Percentiles rank a stretch among this genome's conserved stretches.
These are phyloP conservation scores for Oryza brachyantha DNA, from an alignment of 176 grass and related monocot species.

Conservation along the genomic window DNA sequence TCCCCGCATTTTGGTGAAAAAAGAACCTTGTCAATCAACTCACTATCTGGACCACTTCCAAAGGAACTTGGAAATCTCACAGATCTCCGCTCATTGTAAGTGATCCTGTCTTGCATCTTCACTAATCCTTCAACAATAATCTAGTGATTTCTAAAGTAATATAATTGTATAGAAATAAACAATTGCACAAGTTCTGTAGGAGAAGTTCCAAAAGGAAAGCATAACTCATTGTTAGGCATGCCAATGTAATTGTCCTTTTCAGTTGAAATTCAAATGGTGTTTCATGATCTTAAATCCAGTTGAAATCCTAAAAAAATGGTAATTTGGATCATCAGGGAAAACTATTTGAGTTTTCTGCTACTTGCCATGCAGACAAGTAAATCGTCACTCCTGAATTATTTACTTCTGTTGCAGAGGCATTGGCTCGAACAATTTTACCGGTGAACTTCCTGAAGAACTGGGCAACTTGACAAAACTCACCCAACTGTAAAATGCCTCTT, in stretches of 20 bases:
- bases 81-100: background rate
- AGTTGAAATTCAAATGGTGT: background rate
- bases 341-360: background rate
- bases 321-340: too few relatives aligned
- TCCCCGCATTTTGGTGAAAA: background rate
- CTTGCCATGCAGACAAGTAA: background rate
- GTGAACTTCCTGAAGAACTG: conserved; percentile 44
- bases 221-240: background rate
- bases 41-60: background rate
- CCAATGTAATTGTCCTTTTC: background rate
- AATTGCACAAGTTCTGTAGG: background rate
- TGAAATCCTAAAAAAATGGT: background rate
- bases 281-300: background rate
- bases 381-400: background rate
- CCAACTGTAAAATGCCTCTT: conserved; percentile 1
- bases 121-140: background rate
- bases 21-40: background rate
- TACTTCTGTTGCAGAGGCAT: conserved; percentile 26
- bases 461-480: conserved; percentile 49
- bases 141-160: background rate
- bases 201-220: background rate
- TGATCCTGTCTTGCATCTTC: background rate
- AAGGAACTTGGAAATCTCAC: background rate
- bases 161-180: background rate
- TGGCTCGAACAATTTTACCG: conserved; percentile 45